Base-by-base conservation (phyloP, 108 stramenopile genomes). In the Conticribra guillardii region DNA sequence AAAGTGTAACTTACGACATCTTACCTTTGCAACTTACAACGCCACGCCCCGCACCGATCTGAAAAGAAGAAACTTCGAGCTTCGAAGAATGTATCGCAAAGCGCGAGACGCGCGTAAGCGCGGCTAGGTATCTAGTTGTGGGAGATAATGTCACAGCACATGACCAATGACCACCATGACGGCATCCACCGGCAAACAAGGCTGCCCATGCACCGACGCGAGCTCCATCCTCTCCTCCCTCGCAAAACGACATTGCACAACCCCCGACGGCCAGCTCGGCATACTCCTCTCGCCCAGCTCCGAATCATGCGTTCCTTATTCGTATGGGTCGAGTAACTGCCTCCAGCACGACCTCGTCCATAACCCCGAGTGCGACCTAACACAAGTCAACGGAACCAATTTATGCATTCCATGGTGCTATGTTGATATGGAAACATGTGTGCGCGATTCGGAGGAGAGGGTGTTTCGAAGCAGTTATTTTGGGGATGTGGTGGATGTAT, bases 321-420 rank as follows among this genome's bases (percentile, higher is more conserved):
- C 33, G 17, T 71, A 71, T 52, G 71, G 71, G 15, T 60, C 59
- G 18, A 47, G 21, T 18, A 2, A 17, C 28, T 71, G 71, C 26
- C 61, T 71, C 11, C 71, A 63, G 41, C 71, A 71, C 17, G 71
- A 71, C 32, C 50, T 71, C 19, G 29, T 62, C n/a, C 21, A 62
- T 52, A 47, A 62, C 33, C 30, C 51, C 11, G 27, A 17, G 7
- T 71, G 71, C 30, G 27, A 62, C 30, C 51, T 33, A 3, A 21
- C 30, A 1, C 21, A 66, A 24, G 52, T 29, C 2, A 27, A 29
- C 65, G 49, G 54, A 53, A 53, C 53, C 0, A 62, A 41, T 30
- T 71, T 60, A 41, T 33, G 61, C 4, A 51, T 33, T 21, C 18
- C 29, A 19, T 71, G 71, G 71, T 71, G 71, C 53, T 71, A 62